Evolutionary conservation across 352 stramenopile species (phyloP).

Genomic region (Globisporangium okanoganense): DNA sequence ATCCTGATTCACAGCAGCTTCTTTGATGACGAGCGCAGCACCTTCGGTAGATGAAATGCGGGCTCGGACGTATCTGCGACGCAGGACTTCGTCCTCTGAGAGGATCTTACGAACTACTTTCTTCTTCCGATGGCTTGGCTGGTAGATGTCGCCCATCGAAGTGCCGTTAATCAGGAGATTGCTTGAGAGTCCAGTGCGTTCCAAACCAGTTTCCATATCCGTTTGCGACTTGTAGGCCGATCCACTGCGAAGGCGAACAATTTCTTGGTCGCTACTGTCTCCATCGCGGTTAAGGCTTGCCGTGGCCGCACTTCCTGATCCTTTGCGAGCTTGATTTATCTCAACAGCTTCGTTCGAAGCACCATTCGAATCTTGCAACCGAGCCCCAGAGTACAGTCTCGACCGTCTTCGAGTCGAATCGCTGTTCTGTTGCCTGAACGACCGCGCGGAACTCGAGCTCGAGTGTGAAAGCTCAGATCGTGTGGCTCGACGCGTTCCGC

Average conservation of each 20-base stretch:
- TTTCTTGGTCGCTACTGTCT: background rate
- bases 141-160: background rate
- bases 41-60: background rate
- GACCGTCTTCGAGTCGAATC: slow-evolving; percentile 4
- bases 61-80: slow-evolving; percentile 4
- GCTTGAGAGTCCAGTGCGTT: background rate
- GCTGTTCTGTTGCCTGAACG: background rate
- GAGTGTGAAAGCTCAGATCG: background rate
- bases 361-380: background rate
- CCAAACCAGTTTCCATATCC: background rate
- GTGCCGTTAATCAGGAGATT: background rate
- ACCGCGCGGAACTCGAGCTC: background rate
- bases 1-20: background rate
- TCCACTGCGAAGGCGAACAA: background rate
- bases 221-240: background rate
- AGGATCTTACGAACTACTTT: slow-evolving; percentile 37
- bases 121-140: slow-evolving; percentile 21
- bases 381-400: background rate
- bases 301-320: background rate
- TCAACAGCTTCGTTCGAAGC: background rate
- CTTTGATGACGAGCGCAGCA: background rate
- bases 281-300: background rate
- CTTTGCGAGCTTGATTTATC: background rate
- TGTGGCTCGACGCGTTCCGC: background rate
- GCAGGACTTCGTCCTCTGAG: slow-evolving; percentile 28